Percentiles rank a stretch among this genome's conserved stretches.
Conservation (phyloP, 192 early-diverging fungal species). For the Umbelopsis vinacea region DNA sequence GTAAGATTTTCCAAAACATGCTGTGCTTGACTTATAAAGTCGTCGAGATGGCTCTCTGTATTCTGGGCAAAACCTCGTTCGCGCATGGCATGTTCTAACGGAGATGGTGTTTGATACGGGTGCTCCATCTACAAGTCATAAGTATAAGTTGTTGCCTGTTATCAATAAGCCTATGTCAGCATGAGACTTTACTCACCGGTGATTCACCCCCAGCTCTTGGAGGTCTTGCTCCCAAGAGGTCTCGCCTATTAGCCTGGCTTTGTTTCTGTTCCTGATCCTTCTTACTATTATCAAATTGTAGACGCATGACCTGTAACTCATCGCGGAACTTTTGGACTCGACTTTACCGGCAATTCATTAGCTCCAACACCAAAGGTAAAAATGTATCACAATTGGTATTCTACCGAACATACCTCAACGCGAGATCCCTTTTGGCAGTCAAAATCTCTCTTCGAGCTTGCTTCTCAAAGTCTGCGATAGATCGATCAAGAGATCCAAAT, state of each 20-base stretch:
- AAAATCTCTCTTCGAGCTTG: constrained; percentile 62
- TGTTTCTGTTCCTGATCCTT: constrained; percentile 47
- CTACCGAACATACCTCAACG: constrained; percentile 45
- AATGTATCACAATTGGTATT: not conserved
- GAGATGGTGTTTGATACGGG: constrained; percentile 50
- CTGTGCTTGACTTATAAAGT: constrained; percentile 57
- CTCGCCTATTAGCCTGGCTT: constrained; percentile 47
- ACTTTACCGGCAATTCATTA: constrained; percentile 27
- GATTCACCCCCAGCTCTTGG: constrained; percentile 18
- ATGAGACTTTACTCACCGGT: constrained; percentile 2
- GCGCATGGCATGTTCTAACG: constrained; percentile 43
- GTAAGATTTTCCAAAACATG: constrained; percentile 53
- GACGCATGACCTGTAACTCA: constrained; percentile 51
- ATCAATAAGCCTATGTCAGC: not conserved
- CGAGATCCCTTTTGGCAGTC: constrained; percentile 56
- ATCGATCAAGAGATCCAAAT: constrained; percentile 53
- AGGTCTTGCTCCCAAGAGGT: constrained; percentile 52
- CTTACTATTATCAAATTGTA: constrained; percentile 50
- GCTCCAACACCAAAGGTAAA: too few relatives aligned
- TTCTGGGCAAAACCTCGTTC: constrained; percentile 51
- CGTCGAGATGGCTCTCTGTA: constrained; percentile 55
- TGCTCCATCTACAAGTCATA: constrained; percentile 38
- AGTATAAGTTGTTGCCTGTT: not conserved
- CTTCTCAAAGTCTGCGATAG: constrained; percentile 62
- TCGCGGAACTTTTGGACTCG: constrained; percentile 58